These are phyloP conservation scores for Astragalus membranaceus DNA, from an alignment of 306 rosid genomes.

Conservation along the genomic window DNA sequence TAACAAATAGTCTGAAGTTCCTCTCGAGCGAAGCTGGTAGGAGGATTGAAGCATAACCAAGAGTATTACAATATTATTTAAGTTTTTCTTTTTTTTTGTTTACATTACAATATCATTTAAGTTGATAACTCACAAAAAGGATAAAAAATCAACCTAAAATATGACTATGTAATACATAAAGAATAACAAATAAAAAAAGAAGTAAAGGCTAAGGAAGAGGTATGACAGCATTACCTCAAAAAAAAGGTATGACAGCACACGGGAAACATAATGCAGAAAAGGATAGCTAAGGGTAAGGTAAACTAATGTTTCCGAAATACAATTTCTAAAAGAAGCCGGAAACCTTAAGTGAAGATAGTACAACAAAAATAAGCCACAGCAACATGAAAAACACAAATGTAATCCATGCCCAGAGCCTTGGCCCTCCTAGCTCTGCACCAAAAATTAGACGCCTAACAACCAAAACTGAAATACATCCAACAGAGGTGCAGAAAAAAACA, in stretches of 20 bases:
- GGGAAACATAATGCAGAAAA: not conserved
- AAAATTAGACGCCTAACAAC: constrained; percentile 63
- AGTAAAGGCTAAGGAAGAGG: not conserved
- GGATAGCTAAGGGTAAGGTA: not conserved
- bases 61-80: not conserved
- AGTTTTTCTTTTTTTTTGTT: too few species aligned
- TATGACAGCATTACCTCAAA: not conserved
- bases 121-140: not conserved
- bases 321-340: constrained; percentile 58
- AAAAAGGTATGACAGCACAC: not conserved
- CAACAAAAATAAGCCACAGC: constrained; percentile 75
- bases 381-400: constrained; percentile 61
- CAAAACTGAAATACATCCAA: constrained; percentile 71
- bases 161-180: not conserved
- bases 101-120: not conserved
- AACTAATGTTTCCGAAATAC: not conserved
- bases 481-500: constrained; percentile 76
- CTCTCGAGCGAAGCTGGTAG: too few species aligned
- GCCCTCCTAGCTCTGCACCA: constrained; percentile 97
- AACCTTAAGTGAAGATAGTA: constrained; percentile 72
- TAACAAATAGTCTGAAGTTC: too few species aligned
- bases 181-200: not conserved
- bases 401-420: constrained; percentile 89
- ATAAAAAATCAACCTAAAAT: not conserved
- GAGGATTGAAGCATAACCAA: not conserved